Conservation (phyloP, 352 stramenopile genomes). For the Phytophthora rubi region DNA sequence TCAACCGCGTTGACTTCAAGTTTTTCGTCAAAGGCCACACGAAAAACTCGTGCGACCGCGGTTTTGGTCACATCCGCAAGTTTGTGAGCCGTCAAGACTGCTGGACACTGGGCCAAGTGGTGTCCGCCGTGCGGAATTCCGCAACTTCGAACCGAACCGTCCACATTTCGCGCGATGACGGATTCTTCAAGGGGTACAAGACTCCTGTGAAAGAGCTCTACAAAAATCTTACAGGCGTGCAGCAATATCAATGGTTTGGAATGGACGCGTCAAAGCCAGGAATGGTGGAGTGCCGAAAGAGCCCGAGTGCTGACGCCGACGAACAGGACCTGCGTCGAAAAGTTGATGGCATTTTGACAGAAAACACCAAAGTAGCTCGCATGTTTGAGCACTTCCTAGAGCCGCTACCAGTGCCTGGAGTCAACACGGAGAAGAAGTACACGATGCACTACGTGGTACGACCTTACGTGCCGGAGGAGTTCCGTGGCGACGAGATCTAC, state of each 20-base stretch:
- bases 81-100: constrained; percentile 1
- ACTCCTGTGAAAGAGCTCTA: constrained; percentile 8
- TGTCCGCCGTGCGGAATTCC: constrained; percentile 1
- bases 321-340: neutral
- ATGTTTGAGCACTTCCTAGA: neutral
- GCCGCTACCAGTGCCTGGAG: neutral
- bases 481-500: too few species aligned
- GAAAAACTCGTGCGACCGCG: constrained; percentile 25
- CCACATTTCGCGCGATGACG: neutral
- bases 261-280: neutral
- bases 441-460: too few species aligned
- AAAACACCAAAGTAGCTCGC: neutral
- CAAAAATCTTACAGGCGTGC: constrained; percentile 3
- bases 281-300: neutral
- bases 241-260: constrained; percentile 21
- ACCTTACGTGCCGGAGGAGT: too few species aligned
- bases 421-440: too few species aligned
- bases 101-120: constrained; percentile 24
- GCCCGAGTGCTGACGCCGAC: neutral
- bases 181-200: constrained; percentile 21
- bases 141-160: constrained; percentile 1
- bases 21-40: constrained; percentile 33
- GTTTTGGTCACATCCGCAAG: constrained; percentile 19
- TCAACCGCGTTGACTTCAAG: constrained; percentile 20
- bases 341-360: neutral